These are phyloP conservation scores for Mrakia gelida DNA, from an alignment of 768 basidiomycete genomes.

Conservation along the genomic window DNA sequence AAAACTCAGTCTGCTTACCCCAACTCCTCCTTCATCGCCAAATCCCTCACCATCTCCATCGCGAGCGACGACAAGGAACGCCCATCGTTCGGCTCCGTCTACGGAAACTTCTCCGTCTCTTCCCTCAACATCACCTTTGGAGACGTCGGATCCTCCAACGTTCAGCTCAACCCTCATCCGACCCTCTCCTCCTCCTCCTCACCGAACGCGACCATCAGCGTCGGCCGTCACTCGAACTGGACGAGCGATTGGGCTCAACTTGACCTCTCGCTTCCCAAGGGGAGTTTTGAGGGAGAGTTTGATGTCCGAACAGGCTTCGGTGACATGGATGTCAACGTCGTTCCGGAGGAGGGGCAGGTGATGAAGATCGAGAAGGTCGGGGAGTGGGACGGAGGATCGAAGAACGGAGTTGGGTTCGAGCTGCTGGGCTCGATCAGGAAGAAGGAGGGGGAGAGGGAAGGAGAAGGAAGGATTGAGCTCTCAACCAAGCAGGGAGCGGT, in stretches of 20 bases:
- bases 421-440: not conserved
- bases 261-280: not conserved
- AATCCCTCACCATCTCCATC: not conserved
- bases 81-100: not conserved
- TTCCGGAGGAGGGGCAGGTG: conserved; percentile 1
- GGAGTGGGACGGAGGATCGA: not conserved
- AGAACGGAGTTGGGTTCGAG: not conserved
- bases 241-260: not conserved
- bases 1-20: not conserved
- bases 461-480: not conserved
- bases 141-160: not conserved
- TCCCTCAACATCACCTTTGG: conserved; percentile 5
- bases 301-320: not conserved
- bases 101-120: not conserved
- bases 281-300: not conserved
- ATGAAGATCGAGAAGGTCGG: not conserved
- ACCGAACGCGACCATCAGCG: not conserved
- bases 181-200: not conserved
- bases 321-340: not conserved
- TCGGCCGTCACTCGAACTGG: not conserved
- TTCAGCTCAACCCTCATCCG: not conserved
- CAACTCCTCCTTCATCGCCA: not conserved
- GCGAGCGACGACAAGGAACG: not conserved
- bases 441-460: not conserved
- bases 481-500: not conserved